These are phyloP conservation scores for Ichthyophonus hoferi DNA, from an alignment of 208 protist genomes.

Conservation along the genomic window DNA sequence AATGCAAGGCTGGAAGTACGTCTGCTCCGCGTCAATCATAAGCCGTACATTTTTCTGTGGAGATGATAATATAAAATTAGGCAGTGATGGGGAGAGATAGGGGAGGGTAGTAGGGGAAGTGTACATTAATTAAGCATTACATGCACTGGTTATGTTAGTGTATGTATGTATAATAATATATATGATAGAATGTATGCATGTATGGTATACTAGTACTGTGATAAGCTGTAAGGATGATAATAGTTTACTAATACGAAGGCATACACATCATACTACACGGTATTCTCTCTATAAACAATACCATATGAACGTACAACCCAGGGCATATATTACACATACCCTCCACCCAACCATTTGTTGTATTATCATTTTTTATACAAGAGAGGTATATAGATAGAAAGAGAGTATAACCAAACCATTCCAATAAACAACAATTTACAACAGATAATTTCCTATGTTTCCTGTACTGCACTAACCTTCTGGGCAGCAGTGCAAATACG, in stretches of 20 bases:
- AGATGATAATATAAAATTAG: background rate
- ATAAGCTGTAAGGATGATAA: background rate
- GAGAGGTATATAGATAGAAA: too few relatives aligned
- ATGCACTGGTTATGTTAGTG: background rate
- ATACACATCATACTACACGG: too few relatives aligned
- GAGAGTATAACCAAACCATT: too few relatives aligned
- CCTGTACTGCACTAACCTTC: too few relatives aligned
- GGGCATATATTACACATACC: too few relatives aligned
- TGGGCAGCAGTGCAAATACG: background rate
- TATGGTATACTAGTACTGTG: background rate
- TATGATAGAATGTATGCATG: background rate
- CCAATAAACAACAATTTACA: too few relatives aligned
- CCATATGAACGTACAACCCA: too few relatives aligned
- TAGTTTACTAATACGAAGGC: too few relatives aligned
- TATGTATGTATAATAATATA: background rate
- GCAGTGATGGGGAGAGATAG: background rate
- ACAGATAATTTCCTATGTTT: too few relatives aligned
- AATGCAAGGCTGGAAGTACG: conserved; percentile 83
- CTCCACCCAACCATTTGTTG: too few relatives aligned
- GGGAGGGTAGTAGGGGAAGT: background rate
- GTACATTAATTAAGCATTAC: background rate
- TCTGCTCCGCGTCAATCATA: conserved; percentile 91
- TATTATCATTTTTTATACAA: too few relatives aligned
- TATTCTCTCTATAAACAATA: too few relatives aligned
- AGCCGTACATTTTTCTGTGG: conserved; percentile 25